phyloP scores from a whole-genome alignment of 2,329 filamentous ascomycete species.

The Scedosporium apiospermum region DNA sequence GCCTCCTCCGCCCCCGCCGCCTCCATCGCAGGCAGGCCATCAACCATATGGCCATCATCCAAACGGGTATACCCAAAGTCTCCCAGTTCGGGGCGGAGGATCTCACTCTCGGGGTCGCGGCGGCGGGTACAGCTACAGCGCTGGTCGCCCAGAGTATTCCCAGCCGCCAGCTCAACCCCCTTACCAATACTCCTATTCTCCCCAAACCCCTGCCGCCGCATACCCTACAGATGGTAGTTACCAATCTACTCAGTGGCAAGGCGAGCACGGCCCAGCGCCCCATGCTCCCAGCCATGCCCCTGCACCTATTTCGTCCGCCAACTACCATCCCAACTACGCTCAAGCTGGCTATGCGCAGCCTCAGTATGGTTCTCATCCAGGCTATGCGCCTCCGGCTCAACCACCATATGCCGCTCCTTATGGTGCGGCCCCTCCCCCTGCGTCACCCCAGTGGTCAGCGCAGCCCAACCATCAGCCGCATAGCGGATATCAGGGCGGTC shows the following conservation, averaged over 20 bases:
- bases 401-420: constrained; percentile 8
- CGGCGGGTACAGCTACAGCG: constrained; percentile 26
- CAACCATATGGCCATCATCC: constrained; percentile 28
- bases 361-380: constrained; percentile 25
- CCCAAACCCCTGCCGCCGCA: constrained; percentile 2
- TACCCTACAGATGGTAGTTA: constrained; percentile 6
- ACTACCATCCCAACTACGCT: constrained; percentile 51
- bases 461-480: constrained; percentile 1
- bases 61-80: constrained; percentile 6
- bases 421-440: background rate
- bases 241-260: constrained; percentile 5
- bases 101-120: constrained; percentile 24
- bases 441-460: constrained; percentile 2
- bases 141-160: constrained; percentile 8
- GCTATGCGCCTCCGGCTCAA: constrained; percentile 22
- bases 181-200: constrained; percentile 27
- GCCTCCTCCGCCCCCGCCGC: constrained; percentile 35
- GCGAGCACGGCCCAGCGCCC: constrained; percentile 3
- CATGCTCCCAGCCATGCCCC: constrained; percentile 25
- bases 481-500: constrained; percentile 1
- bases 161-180: constrained; percentile 14
- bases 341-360: constrained; percentile 33
- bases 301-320: constrained; percentile 38
- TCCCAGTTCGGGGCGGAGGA: constrained; percentile 15
- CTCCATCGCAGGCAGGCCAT: constrained; percentile 24